phyloP scores from a whole-genome alignment of 345 rosid genomes.

The Ricinus communis region DNA sequence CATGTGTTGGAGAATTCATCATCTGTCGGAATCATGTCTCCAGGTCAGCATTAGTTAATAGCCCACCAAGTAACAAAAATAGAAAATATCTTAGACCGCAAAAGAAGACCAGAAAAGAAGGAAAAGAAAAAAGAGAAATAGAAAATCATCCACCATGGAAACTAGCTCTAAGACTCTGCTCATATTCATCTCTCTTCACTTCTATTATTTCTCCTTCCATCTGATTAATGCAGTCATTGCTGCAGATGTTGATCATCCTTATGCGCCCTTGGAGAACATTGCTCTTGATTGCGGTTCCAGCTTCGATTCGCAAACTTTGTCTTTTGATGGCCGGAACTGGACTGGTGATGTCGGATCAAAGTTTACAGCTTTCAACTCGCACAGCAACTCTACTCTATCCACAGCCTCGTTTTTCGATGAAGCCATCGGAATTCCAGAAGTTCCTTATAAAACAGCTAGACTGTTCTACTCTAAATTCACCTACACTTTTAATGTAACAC shows the following conservation, averaged over 20 bases:
- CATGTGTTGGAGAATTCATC: too few species aligned
- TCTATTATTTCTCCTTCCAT: background rate
- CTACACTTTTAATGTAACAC: constrained; percentile 22
- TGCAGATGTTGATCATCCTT: background rate
- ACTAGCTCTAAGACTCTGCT: background rate
- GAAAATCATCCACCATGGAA: background rate
- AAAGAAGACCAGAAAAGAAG: too few species aligned
- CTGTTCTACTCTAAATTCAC: constrained; percentile 13
- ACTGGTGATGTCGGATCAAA: constrained; percentile 10
- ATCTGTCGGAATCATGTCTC: too few species aligned
- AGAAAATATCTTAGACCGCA: too few species aligned
- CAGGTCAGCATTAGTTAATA: too few species aligned
- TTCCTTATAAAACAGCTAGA: constrained; percentile 18
- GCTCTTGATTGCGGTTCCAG: constrained; percentile 21
- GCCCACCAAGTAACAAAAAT: too few species aligned
- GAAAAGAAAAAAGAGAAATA: too few species aligned
- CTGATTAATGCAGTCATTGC: background rate
- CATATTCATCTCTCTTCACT: background rate
- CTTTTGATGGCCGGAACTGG: constrained; percentile 17
- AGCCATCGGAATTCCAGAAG: background rate
- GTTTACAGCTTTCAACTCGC: background rate
- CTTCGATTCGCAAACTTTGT: background rate
- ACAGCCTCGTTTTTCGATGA: background rate
- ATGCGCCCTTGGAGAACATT: constrained; percentile 12
- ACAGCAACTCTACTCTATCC: background rate